phyloP scores from a whole-genome alignment of 352 stramenopile genomes.

The Pythium diclinum region DNA sequence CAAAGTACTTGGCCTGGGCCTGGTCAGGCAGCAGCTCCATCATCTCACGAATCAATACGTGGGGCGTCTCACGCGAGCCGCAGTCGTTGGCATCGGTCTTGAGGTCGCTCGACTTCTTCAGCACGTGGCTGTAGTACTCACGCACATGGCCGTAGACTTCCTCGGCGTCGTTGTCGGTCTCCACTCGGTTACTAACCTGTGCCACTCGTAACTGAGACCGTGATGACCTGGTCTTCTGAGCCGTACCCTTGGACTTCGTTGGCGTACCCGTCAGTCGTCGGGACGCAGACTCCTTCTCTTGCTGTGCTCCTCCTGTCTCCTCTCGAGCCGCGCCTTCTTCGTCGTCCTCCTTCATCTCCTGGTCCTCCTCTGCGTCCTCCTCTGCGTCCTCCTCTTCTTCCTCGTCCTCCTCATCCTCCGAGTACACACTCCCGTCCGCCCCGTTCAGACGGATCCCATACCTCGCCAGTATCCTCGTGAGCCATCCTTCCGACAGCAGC shows the following conservation, averaged over 20 bases:
- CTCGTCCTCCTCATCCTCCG: background rate
- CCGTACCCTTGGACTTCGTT: too few relatives aligned
- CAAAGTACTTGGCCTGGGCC: constrained; percentile 74
- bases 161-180: background rate
- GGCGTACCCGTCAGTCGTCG: background rate
- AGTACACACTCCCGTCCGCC: background rate
- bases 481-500: constrained; percentile 16
- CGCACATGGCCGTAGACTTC: constrained; percentile 24
- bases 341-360: background rate
- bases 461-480: constrained; percentile 7
- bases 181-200: background rate
- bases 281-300: too few relatives aligned
- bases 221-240: too few relatives aligned
- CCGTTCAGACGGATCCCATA: background rate
- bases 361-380: background rate
- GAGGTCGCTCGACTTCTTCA: constrained; percentile 49
- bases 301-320: background rate
- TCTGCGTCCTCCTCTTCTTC: background rate
- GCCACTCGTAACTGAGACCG: background rate
- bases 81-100: constrained; percentile 62
- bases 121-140: constrained; percentile 35
- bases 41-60: constrained; percentile 34
- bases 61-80: constrained; percentile 31
- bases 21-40: constrained; percentile 56
- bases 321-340: background rate